Conservation (phyloP, 129 eudicot genomes). For the Sambucus nigra region DNA sequence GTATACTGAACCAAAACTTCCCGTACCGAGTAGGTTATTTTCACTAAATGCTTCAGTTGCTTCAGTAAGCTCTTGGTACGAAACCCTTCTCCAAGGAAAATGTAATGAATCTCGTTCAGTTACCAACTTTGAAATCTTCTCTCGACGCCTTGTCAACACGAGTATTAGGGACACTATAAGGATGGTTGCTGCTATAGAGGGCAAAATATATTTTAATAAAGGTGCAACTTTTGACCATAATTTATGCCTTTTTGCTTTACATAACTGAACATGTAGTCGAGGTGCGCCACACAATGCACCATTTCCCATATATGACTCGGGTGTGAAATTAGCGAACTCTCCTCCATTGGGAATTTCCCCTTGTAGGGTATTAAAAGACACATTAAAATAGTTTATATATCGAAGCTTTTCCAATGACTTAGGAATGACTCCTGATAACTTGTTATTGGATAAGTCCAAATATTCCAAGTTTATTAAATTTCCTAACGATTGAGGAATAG, state of each 20-base stretch:
- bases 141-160: background rate
- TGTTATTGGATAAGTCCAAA: constrained; percentile 16
- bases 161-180: background rate
- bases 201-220: constrained; percentile 16
- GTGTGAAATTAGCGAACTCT: constrained; percentile 14
- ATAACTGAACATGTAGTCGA: constrained; percentile 8
- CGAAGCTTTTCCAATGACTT: constrained; percentile 8
- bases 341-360: constrained; percentile 18
- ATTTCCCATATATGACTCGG: constrained; percentile 10
- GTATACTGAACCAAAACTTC: constrained; percentile 9
- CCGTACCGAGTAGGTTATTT: constrained; percentile 3
- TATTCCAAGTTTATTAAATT: constrained; percentile 9
- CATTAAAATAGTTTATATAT: constrained; percentile 10
- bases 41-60: constrained; percentile 25
- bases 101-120: background rate
- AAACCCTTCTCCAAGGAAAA: constrained; percentile 19
- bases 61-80: constrained; percentile 26
- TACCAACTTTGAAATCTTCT: background rate
- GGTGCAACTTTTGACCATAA: background rate
- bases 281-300: constrained; percentile 22
- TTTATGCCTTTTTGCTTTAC: background rate
- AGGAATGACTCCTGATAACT: constrained; percentile 15
- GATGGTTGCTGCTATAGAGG: background rate
- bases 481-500: constrained; percentile 19
- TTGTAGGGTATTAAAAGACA: constrained; percentile 9